phyloP scores from a whole-genome alignment of 148 eudicot species.

The Hydrangea macrophylla region DNA sequence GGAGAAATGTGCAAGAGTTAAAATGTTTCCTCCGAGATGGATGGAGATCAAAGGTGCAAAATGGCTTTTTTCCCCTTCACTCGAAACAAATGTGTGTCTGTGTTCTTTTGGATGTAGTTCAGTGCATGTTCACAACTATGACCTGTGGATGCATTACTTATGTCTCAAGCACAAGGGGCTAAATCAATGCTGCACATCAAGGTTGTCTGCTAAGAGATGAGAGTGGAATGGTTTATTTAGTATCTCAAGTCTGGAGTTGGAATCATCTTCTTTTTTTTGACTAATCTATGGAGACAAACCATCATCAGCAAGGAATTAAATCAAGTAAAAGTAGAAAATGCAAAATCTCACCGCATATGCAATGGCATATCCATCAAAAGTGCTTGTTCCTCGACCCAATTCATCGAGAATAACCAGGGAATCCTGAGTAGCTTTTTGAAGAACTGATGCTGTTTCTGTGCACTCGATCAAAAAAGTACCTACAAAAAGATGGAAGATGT shows the following conservation, averaged over 20 bases:
- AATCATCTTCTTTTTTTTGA: not conserved
- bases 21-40: too few relatives aligned
- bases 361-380: constrained; percentile 96
- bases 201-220: not conserved
- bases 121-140: not conserved
- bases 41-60: too few relatives aligned
- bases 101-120: not conserved
- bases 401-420: constrained; percentile 97
- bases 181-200: not conserved
- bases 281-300: not conserved
- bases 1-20: too few relatives aligned
- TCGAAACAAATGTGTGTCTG: not conserved
- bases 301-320: constrained; percentile 1
- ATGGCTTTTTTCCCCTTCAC: not conserved
- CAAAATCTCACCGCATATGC: constrained; percentile 85
- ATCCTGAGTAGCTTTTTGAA: constrained; percentile 83
- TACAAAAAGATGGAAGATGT: constrained; percentile 28
- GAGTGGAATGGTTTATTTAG: not conserved
- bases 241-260: not conserved
- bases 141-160: not conserved
- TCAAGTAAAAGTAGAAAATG: not conserved
- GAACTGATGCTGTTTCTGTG: constrained; percentile 97
- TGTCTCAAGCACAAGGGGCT: not conserved
- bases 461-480: constrained; percentile 97
- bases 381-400: constrained; percentile 98